These are phyloP conservation scores for Ceratocystis cubensis DNA, from an alignment of 2,329 filamentous ascomycete species.

Conservation along the genomic window DNA sequence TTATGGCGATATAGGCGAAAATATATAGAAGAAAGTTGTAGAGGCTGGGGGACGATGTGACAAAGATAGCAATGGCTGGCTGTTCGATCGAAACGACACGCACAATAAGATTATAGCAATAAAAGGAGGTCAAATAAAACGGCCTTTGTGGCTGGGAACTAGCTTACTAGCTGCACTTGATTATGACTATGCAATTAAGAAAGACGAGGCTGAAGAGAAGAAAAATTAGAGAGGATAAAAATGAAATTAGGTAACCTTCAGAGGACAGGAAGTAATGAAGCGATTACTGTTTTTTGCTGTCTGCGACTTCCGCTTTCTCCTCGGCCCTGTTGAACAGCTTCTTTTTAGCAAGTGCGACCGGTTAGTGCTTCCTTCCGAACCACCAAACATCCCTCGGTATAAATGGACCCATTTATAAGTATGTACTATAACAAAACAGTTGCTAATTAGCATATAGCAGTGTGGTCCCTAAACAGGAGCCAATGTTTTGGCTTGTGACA, in stretches of 20 bases:
- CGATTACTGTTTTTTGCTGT: neutral
- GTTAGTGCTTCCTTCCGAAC: neutral
- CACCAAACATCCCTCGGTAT: neutral
- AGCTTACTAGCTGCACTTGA: neutral
- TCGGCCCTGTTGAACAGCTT: neutral
- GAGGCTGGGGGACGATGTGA: neutral
- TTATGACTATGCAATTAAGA: neutral
- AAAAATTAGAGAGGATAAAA: neutral
- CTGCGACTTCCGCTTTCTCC: neutral
- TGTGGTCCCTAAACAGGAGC: neutral
- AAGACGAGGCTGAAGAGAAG: neutral
- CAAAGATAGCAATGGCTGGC: neutral
- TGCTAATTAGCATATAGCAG: neutral
- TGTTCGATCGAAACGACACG: neutral
- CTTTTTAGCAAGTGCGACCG: constrained; percentile 1
- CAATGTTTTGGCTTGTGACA: constrained; percentile 11
- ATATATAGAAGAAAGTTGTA: neutral
- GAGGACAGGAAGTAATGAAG: neutral
- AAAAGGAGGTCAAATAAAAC: neutral
- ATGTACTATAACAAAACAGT: neutral
- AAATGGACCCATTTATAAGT: neutral
- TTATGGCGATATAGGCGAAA: neutral
- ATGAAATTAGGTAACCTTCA: neutral
- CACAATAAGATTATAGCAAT: neutral
- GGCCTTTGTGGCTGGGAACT: neutral